phyloP scores from a whole-genome alignment of 805 yeast genomes.

The Saccharomycopsis selenospora region DNA sequence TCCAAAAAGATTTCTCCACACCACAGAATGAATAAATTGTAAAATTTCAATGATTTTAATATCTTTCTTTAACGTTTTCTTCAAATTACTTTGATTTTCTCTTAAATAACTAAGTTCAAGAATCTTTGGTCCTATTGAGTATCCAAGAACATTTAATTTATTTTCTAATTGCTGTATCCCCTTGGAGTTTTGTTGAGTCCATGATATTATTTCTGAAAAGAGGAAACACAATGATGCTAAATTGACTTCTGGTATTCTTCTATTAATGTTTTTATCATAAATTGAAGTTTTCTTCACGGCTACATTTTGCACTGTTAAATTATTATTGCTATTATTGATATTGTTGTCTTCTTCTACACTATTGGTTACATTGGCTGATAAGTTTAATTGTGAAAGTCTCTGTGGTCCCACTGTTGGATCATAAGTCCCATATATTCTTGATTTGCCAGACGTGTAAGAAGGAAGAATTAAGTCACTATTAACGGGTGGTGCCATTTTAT shows the following conservation, averaged over 20 bases:
- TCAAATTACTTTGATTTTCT: constrained; percentile 41
- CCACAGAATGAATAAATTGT: constrained; percentile 62
- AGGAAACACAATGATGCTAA: constrained; percentile 60
- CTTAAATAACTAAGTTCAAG: constrained; percentile 63
- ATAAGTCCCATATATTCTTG: constrained; percentile 9
- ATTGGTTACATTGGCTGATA: constrained; percentile 23
- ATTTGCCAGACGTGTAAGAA: constrained; percentile 4
- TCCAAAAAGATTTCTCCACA: constrained; percentile 74
- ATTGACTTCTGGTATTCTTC: constrained; percentile 61
- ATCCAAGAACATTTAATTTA: constrained; percentile 65
- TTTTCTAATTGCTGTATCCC: constrained; percentile 62
- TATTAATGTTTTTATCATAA: constrained; percentile 62
- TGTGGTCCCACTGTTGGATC: constrained; percentile 20
- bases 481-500: no score
- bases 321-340: constrained; percentile 25
- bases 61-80: constrained; percentile 55
- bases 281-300: constrained; percentile 30
- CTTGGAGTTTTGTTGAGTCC: constrained; percentile 52
- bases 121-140: constrained; percentile 65
- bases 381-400: constrained; percentile 9
- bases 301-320: constrained; percentile 28
- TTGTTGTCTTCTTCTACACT: constrained; percentile 20
- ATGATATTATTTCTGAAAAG: constrained; percentile 62
- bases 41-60: constrained; percentile 56
- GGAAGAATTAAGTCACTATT: constrained; percentile 14